Evolutionary conservation across 2,329 filamentous ascomycete species (phyloP), one percentile per base, ranked within the genome.

Genomic region (Lanzia echinophila): DNA sequence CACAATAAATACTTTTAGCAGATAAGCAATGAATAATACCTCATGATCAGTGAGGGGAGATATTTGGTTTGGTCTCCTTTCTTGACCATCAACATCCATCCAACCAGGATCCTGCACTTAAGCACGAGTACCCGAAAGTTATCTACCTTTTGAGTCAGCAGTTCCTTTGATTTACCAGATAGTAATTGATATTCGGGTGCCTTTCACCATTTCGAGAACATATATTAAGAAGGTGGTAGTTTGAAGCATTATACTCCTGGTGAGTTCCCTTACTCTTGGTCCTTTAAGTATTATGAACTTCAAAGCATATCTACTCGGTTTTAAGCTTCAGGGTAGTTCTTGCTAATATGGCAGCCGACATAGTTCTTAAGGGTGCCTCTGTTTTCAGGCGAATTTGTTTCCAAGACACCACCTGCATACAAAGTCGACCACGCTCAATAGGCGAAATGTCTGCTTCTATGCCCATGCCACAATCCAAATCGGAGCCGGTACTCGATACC

Each of bases 401-500:
- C 48, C 68, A 70, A 50, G 67, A 70, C 65, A 66, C 69, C n/a
- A n/a, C n/a, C n/a, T n/a, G n/a, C 57, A 68, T 70, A 44, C 66
- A 67, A 49, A 65, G 67, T 46, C 69, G 70, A 47, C 64, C 62
- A 45, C 69, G 63, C 44, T 71, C 70, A 13, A 65, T 72, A 45
- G 63, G 67, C 62, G 70, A 75, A 53, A 78, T 78, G 75, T 71
- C 72, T 34, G 71, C 73, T 52, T 67, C 70, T 24, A 68, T 69
- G 53, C 60, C 71, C 19, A 70, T 71, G 59, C 67, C 71, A 32
- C 55, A 45, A 45, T 48, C 63, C n/a, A 62, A 56, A 36, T 49
- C 56, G 1, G 61, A 63, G 28, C 43, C 60, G 22, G 58, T 56
- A 10, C 33, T 57, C 31, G 60, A 62, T 34, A 53, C 53, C 12